Evolutionary conservation across 164 flowering plant species (phyloP).

Genomic region (Liriodendron chinense): DNA sequence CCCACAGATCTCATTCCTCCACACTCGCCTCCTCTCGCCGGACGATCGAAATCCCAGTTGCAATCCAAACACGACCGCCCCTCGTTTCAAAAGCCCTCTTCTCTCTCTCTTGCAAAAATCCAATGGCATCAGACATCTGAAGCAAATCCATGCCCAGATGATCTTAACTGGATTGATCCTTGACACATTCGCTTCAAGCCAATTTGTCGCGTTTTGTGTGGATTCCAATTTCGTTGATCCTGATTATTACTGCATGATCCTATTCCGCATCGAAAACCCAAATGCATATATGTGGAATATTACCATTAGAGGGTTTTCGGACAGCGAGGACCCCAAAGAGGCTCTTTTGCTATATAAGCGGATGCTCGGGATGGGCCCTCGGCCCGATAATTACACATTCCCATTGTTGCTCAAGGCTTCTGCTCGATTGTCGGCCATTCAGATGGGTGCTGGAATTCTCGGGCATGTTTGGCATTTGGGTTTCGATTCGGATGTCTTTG

Average conservation of each 20-base stretch:
- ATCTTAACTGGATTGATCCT: slow-evolving; percentile 33
- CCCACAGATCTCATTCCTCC: slow-evolving; percentile 6
- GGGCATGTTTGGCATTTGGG: slow-evolving; percentile 54
- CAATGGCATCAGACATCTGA: slow-evolving; percentile 45
- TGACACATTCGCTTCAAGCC: slow-evolving; percentile 48
- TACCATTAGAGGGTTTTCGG: slow-evolving; percentile 40
- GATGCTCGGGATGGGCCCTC: slow-evolving; percentile 33
- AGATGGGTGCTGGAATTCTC: slow-evolving; percentile 34
- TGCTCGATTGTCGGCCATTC: slow-evolving; percentile 19
- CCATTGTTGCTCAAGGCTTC: slow-evolving; percentile 58
- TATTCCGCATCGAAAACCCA: slow-evolving; percentile 29
- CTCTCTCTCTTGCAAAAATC: slow-evolving; percentile 49
- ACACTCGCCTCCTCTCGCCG: slow-evolving; percentile 23
- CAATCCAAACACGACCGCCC: slow-evolving; percentile 23
- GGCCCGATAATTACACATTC: slow-evolving; percentile 56
- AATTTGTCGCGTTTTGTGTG: slow-evolving; percentile 54
- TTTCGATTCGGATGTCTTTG: slow-evolving; percentile 39
- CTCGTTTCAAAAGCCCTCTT: slow-evolving; percentile 33
- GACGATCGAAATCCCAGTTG: slow-evolving; percentile 28
- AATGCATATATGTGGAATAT: slow-evolving; percentile 51
- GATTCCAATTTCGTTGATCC: slow-evolving; percentile 30
- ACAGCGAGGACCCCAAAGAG: slow-evolving; percentile 27
- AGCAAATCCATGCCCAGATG: slow-evolving; percentile 65
- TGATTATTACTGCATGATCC: slow-evolving; percentile 28
- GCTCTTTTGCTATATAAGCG: slow-evolving; percentile 44